Evolutionary conservation across 192 early-diverging fungal species (phyloP).

Genomic region (Backusella macrospora): DNA sequence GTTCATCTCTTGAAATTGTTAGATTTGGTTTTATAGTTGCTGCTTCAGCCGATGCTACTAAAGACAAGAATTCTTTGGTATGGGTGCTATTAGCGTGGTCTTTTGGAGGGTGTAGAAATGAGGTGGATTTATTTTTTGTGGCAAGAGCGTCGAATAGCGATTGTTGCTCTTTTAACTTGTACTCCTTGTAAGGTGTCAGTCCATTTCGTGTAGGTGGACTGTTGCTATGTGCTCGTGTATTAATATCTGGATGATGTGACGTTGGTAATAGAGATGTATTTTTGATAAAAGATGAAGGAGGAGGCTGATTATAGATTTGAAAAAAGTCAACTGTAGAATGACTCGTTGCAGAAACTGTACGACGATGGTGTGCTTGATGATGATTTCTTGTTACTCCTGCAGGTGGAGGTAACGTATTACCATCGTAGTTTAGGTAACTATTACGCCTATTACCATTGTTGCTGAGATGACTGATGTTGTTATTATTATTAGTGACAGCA

Average conservation of each 20-base stretch:
- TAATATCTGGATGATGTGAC: too few relatives aligned
- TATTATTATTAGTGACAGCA: too few relatives aligned
- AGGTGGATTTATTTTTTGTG: background rate
- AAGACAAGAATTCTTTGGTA: too few relatives aligned
- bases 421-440: too few relatives aligned
- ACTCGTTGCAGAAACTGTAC: conserved; percentile 22
- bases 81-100: background rate
- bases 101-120: too few relatives aligned
- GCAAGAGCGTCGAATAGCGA: background rate
- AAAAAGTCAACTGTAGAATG: conserved; percentile 10
- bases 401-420: background rate
- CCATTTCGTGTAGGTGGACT: conserved; percentile 12
- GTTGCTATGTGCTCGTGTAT: conserved; percentile 14
- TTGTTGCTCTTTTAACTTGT: background rate
- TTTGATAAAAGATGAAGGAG: background rate
- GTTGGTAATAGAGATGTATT: background rate
- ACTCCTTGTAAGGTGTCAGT: background rate
- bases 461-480: too few relatives aligned
- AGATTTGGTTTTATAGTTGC: too few relatives aligned
- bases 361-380: conserved; percentile 16
- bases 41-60: too few relatives aligned
- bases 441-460: too few relatives aligned
- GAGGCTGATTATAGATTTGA: conserved; percentile 3
- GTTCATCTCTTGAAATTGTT: conserved; percentile 16
- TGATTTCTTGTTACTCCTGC: too few relatives aligned